phyloP scores from a whole-genome alignment of 306 rosid genomes.

The Hylodesmum podocarpum region DNA sequence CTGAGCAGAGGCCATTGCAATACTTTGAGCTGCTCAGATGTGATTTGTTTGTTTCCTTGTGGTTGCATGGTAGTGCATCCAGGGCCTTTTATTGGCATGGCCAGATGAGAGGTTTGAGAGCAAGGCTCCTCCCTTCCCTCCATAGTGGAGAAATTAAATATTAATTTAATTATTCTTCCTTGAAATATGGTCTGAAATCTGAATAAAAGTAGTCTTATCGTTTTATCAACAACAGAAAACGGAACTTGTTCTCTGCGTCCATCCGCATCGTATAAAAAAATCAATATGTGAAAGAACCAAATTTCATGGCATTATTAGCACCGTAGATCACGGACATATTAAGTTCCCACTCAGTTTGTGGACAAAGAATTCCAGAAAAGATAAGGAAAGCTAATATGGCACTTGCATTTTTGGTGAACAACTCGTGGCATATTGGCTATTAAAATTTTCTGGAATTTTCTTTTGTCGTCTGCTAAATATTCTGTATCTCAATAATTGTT shows the following conservation, averaged over 20 bases:
- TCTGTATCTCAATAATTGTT: not conserved
- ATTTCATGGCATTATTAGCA: slow-evolving; percentile 27
- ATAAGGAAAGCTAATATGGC: not conserved
- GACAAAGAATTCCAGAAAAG: slow-evolving; percentile 10
- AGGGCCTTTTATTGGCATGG: slow-evolving; percentile 39
- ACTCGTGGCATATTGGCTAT: not conserved
- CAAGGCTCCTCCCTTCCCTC: slow-evolving; percentile 15
- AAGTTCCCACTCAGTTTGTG: slow-evolving; percentile 32
- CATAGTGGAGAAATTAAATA: slow-evolving; percentile 35
- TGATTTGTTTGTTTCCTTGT: slow-evolving; percentile 25
- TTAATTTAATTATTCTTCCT: slow-evolving; percentile 22
- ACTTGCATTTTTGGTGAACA: slow-evolving; percentile 8
- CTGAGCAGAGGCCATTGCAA: slow-evolving; percentile 54
- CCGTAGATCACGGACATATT: slow-evolving; percentile 16
- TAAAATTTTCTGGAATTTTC: not conserved
- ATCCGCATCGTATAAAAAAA: slow-evolving; percentile 2
- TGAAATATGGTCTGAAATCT: slow-evolving; percentile 20
- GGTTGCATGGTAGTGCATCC: slow-evolving; percentile 10
- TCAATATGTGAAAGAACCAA: slow-evolving; percentile 27
- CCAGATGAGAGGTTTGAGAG: not conserved
- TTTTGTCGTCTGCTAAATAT: not conserved
- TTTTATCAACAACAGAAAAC: not conserved
- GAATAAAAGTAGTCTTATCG: slow-evolving; percentile 24
- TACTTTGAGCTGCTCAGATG: slow-evolving; percentile 1
- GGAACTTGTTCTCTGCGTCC: slow-evolving; percentile 39